Conservation (phyloP, 108 stramenopile genomes). For the Cyclotella sp. region DNA sequence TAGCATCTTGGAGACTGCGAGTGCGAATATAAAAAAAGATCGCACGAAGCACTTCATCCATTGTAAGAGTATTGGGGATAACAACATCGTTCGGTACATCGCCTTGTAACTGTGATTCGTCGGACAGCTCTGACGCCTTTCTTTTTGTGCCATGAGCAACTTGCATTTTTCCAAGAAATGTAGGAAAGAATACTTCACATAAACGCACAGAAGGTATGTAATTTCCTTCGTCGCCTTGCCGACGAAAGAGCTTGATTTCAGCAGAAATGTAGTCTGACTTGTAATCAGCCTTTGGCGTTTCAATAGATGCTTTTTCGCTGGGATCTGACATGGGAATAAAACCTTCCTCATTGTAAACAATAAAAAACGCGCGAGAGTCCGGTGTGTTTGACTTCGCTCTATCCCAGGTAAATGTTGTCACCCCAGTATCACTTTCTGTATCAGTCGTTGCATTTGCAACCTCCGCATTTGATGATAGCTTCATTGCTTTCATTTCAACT, state of each 20-base stretch:
- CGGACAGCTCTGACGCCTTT: conserved; percentile 13
- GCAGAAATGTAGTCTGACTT: conserved; percentile 58
- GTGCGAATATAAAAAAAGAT: conserved; percentile 73
- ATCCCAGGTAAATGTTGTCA: conserved; percentile 44
- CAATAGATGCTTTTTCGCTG: conserved; percentile 12
- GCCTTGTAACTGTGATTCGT: conserved; percentile 5
- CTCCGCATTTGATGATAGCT: conserved; percentile 20
- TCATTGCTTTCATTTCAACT: conserved; percentile 61
- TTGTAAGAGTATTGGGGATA: conserved; percentile 66
- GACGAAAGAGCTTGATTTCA: conserved; percentile 56
- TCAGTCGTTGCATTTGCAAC: conserved; percentile 35
- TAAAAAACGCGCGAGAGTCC: conserved; percentile 72
- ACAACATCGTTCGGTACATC: conserved; percentile 60
- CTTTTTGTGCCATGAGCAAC: conserved; percentile 33
- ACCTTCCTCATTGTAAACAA: conserved; percentile 49
- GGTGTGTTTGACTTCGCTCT: conserved; percentile 32
- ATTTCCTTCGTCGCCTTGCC: conserved; percentile 44
- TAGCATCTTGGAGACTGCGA: conserved; percentile 60
- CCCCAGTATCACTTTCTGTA: conserved; percentile 17
- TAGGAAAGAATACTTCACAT: conserved; percentile 70
- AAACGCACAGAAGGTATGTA: conserved; percentile 54
- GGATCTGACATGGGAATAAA: conserved; percentile 25
- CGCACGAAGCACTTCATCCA: conserved; percentile 70
- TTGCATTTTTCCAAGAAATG: conserved; percentile 42
- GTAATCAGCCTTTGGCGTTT: conserved; percentile 40